Evolutionary conservation across 2,329 filamentous ascomycete genomes (phyloP).

Genomic region (Juglanconis sp.): DNA sequence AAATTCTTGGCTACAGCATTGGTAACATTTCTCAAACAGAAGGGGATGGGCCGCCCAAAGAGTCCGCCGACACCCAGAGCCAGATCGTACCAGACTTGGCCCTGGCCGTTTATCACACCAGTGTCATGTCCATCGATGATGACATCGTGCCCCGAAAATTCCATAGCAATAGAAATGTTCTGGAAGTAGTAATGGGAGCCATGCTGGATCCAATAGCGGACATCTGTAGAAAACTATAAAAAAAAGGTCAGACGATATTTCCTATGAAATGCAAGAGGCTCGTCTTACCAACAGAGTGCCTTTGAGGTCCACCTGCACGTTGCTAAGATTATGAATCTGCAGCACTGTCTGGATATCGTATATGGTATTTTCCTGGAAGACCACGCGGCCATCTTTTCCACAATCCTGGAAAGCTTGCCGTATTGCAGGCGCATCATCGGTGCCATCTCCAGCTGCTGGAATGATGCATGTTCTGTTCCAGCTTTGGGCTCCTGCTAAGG

Average conservation of each 20-base stretch:
- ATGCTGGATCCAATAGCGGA: slow-evolving; percentile 10
- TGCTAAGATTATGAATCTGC: slow-evolving; percentile 9
- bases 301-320: slow-evolving; percentile 8
- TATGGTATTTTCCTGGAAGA: slow-evolving; percentile 5
- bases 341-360: slow-evolving; percentile 6
- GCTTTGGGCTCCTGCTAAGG: background rate
- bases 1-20: slow-evolving; percentile 8
- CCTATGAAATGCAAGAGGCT: too few relatives aligned
- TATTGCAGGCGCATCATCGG: slow-evolving; percentile 3
- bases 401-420: slow-evolving; percentile 6
- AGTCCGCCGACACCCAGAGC: slow-evolving; percentile 8
- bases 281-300: slow-evolving; percentile 1
- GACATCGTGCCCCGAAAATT: slow-evolving; percentile 3
- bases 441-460: background rate
- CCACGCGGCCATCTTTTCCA: background rate
- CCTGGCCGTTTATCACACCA: slow-evolving; percentile 3
- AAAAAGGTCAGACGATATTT: background rate
- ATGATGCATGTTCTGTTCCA: slow-evolving; percentile 3
- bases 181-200: slow-evolving; percentile 9
- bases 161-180: slow-evolving; percentile 12
- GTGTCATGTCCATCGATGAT: slow-evolving; percentile 8
- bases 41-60: slow-evolving; percentile 6
- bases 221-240: slow-evolving; percentile 4
- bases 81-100: slow-evolving; percentile 8
- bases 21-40: slow-evolving; percentile 3